A percentile compares a stretch with the other conserved stretches of the same genome.
phyloP scores from a whole-genome alignment of 73 alveolate genomes.

The Paraurostyla sp. region DNA sequence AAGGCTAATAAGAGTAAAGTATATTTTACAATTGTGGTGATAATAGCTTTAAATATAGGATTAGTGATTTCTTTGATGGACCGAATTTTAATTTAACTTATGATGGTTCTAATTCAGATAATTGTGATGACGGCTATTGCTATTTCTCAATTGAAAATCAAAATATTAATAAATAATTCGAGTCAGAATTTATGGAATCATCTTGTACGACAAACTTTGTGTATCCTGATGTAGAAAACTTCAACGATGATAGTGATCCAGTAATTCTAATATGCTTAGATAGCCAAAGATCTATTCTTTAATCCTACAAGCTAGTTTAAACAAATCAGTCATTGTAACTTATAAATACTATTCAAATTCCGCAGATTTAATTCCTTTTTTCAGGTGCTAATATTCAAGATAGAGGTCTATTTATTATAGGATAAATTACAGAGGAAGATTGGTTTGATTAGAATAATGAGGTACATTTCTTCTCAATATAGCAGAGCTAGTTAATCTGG shows the following conservation, averaged over 20 bases:
- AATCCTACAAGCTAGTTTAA: neutral
- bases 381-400: neutral
- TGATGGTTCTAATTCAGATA: neutral
- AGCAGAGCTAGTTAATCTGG: constrained; percentile 1
- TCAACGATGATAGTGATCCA: neutral
- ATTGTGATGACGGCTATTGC: constrained; percentile 21
- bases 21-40: constrained; percentile 61
- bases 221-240: neutral
- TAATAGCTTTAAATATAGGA: constrained; percentile 7
- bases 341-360: neutral
- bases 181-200: neutral
- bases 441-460: constrained; percentile 19
- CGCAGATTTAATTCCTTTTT: neutral
- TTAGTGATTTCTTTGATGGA: constrained; percentile 38
- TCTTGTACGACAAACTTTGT: neutral
- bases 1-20: neutral
- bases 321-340: neutral
- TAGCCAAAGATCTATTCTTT: neutral
- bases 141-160: neutral
- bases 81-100: constrained; percentile 29
- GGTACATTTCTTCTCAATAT: constrained; percentile 33
- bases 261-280: constrained; percentile 5
- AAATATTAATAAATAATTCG: neutral
- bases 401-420: neutral
- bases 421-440: constrained; percentile 17